Base-by-base conservation (phyloP, 164 flowering plant species). In the Annona squamosa region DNA sequence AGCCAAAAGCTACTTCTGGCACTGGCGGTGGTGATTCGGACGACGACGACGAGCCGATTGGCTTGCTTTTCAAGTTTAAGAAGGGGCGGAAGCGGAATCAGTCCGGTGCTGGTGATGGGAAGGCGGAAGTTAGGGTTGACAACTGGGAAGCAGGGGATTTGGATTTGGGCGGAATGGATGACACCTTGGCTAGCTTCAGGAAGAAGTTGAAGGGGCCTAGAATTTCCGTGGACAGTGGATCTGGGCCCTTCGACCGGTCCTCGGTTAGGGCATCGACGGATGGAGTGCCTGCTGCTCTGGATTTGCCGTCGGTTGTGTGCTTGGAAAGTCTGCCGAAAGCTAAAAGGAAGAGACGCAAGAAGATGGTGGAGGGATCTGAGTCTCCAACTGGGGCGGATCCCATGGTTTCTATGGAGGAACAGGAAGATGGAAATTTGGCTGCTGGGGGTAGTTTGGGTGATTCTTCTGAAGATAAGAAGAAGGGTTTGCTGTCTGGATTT, bases 321-420 rank as follows among this genome's bases (percentile, higher is more conserved):
- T 18, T 68, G 71, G 57, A 68, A 69, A 43, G 48, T 69, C 79
- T 76, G 89, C 84, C 72, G 70, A 76, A 44, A 87, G 86, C 48
- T 87, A 84, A 19, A 88, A 89, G 96, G 85, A 89, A 61, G 89
- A 89, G 56, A 17, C 46, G 56, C 46, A 68, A 68, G 13, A 46
- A 16, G 52, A 48, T 45, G 6, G 57, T 5, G 71, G 18, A 2
- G 18, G 43, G 7, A 42, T 5, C 68, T 65, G 68, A 42, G 43
- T 26, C 37, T 65, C 46, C 4, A n/a, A 47, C 2, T 4, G 43
- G 56, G 5, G 4, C 5, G 46, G 44, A 7, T 52, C 56, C 0
- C 18, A 10, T 52, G 71, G 12, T 26, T 7, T 56, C 69, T 57
- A 26, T 43, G 13, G 18, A 18, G 47, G 56, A 67, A 43, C 71